A percentile compares a stretch with the other conserved stretches of the same genome.
These are phyloP conservation scores for Penicillium desertorum DNA, from an alignment of 495 filamentous ascomycete genomes.

Conservation along the genomic window DNA sequence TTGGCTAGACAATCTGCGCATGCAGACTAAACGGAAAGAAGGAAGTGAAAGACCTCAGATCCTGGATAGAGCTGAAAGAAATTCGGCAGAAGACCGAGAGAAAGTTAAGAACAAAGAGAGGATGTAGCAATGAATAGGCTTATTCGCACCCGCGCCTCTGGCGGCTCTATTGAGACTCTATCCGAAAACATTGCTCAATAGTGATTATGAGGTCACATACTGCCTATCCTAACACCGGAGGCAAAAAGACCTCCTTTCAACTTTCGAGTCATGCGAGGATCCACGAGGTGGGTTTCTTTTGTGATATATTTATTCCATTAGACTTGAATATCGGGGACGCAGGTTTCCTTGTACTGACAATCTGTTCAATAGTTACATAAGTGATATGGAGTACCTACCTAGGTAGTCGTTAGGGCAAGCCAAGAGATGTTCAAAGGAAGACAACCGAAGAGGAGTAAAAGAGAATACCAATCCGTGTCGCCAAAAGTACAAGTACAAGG, in stretches of 20 bases:
- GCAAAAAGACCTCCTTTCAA: neutral
- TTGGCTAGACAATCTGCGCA: neutral
- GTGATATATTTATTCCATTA: neutral
- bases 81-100: neutral
- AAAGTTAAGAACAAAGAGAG: neutral
- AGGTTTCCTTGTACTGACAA: neutral
- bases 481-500: neutral
- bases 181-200: neutral
- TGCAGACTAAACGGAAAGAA: neutral
- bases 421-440: neutral
- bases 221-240: neutral
- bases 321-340: neutral
- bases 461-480: neutral
- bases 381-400: neutral
- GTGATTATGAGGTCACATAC: neutral
- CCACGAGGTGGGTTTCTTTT: neutral
- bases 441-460: neutral
- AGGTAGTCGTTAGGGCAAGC: neutral
- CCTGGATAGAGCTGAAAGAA: neutral
- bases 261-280: neutral
- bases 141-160: neutral
- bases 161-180: constrained; percentile 5
- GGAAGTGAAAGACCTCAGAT: neutral
- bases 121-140: neutral
- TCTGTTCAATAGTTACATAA: neutral